Conservation (phyloP, 805 yeast species). For the Candida mattraensis region DNA sequence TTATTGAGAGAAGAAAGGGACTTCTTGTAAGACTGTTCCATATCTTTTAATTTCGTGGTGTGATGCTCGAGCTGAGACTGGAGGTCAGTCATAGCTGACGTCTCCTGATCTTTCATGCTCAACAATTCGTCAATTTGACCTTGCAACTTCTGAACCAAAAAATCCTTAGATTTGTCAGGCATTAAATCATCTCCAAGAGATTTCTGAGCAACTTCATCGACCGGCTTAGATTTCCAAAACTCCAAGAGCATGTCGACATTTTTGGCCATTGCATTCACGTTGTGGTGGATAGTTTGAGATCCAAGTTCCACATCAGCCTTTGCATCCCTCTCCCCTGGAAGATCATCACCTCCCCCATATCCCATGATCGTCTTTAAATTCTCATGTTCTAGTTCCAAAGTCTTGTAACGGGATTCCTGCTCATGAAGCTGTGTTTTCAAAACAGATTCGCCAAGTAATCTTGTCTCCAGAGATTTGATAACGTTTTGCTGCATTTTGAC, state of each 20-base stretch:
- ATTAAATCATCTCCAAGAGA: neutral
- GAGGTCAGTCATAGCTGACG: conserved; percentile 33
- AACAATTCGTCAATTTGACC: conserved; percentile 57
- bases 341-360: conserved; percentile 34
- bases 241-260: too few relatives aligned
- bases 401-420: conserved; percentile 46
- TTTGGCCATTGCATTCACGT: conserved; percentile 19
- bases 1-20: conserved; percentile 71
- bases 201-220: too few relatives aligned
- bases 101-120: conserved; percentile 40
- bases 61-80: conserved; percentile 30
- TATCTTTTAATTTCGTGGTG: conserved; percentile 25
- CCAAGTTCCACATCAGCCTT: conserved; percentile 1
- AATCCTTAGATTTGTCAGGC: conserved; percentile 9
- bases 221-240: too few relatives aligned
- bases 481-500: conserved; percentile 52
- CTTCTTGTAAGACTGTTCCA: conserved; percentile 68
- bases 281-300: conserved; percentile 12
- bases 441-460: conserved; percentile 44
- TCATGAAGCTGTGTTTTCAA: conserved; percentile 47
- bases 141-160: conserved; percentile 40
- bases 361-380: conserved; percentile 35
- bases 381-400: conserved; percentile 43
- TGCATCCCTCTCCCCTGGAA: conserved; percentile 28
- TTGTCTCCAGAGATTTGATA: conserved; percentile 40